A percentile compares a stretch with the other conserved stretches of the same genome.
These are phyloP conservation scores for Madurella mycetomatis DNA, from an alignment of 2,329 filamentous ascomycete species.

Conservation along the genomic window DNA sequence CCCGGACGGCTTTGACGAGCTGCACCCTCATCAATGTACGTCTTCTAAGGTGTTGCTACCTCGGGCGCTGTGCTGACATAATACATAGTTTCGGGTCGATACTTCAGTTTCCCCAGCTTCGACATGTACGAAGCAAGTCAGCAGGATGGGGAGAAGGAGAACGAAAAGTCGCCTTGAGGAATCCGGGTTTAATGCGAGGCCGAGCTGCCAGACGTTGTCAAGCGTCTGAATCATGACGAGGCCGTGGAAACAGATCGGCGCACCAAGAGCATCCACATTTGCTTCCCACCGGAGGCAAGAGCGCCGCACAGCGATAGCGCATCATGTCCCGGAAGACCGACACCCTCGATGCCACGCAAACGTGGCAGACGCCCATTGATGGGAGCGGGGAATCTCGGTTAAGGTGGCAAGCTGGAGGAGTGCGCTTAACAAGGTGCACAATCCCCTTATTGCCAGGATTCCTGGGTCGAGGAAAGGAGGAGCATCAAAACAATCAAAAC, in stretches of 20 bases:
- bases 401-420: constrained; percentile 5
- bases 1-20: constrained; percentile 27
- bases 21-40: constrained; percentile 24
- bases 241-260: constrained; percentile 5
- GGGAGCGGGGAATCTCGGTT: not conserved
- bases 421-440: constrained; percentile 10
- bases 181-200: not conserved
- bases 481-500: constrained; percentile 2
- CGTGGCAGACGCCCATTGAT: constrained; percentile 2
- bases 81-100: constrained; percentile 45
- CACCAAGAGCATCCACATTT: constrained; percentile 10
- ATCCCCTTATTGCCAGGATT: constrained; percentile 9
- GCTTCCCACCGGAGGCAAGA: constrained; percentile 6
- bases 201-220: constrained; percentile 1
- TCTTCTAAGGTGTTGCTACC: not conserved
- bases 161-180: constrained; percentile 30
- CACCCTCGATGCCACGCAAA: constrained; percentile 3
- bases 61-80: constrained; percentile 13
- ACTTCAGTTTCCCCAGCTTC: constrained; percentile 71
- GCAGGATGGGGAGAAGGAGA: constrained; percentile 39
- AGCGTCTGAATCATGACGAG: constrained; percentile 1
- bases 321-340: constrained; percentile 3
- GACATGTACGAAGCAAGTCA: constrained; percentile 58
- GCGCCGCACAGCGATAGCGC: constrained; percentile 9
- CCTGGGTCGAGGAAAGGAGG: constrained; percentile 7